phyloP scores from a whole-genome alignment of 495 filamentous ascomycete genomes.

The Penicillium silybi region DNA sequence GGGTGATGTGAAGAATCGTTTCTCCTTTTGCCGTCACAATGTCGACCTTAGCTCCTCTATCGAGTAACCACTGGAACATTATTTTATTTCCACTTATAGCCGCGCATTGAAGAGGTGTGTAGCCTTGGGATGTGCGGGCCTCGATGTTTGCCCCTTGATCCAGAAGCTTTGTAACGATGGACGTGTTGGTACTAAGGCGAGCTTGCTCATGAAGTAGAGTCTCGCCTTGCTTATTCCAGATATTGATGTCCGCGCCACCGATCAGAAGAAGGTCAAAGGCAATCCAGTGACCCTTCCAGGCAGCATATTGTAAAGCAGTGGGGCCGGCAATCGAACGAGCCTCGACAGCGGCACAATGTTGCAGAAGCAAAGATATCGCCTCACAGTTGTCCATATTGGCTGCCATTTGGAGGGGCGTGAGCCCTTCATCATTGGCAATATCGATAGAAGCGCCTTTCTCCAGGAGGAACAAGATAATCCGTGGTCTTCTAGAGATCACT shows the following conservation, averaged over 20 bases:
- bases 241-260: constrained; percentile 33
- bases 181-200: background rate
- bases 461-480: constrained; percentile 28
- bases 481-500: constrained; percentile 19
- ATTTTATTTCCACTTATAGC: constrained; percentile 24
- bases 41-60: constrained; percentile 25
- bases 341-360: constrained; percentile 24
- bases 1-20: constrained; percentile 27
- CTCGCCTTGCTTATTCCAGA: constrained; percentile 25
- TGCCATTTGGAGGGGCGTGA: constrained; percentile 32
- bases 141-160: constrained; percentile 33
- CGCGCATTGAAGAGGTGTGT: constrained; percentile 33
- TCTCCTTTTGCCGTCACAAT: constrained; percentile 27
- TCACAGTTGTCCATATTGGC: constrained; percentile 29
- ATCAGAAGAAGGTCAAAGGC: constrained; percentile 31
- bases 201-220: constrained; percentile 30
- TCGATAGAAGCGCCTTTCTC: constrained; percentile 26
- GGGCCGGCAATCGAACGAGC: constrained; percentile 15
- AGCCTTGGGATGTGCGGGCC: constrained; percentile 25
- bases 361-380: constrained; percentile 24
- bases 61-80: constrained; percentile 26
- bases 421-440: constrained; percentile 20
- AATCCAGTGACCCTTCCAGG: constrained; percentile 22
- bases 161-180: constrained; percentile 21
- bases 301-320: constrained; percentile 30